Percentiles rank a stretch among this genome's conserved stretches.
phyloP scores from a whole-genome alignment of 768 basidiomycete genomes.

The Obba rivulosa region DNA sequence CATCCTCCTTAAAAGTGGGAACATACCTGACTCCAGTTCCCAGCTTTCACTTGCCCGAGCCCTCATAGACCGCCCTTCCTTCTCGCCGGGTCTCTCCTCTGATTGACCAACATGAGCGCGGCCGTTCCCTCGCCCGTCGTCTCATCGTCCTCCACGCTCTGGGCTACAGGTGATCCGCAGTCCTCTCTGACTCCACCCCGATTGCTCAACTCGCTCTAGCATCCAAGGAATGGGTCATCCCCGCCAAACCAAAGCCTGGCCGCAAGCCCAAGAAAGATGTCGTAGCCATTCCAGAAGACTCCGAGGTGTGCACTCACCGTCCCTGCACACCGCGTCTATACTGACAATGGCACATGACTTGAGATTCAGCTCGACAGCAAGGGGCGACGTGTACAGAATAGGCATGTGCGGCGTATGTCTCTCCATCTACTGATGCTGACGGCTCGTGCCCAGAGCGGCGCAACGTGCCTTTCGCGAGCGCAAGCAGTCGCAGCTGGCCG shows the following conservation, averaged over 20 bases:
- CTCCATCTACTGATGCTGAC: slow-evolving; percentile 6
- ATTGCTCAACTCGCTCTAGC: slow-evolving; percentile 36
- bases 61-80: slow-evolving; percentile 8
- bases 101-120: slow-evolving; percentile 15
- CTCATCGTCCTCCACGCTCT: slow-evolving; percentile 54
- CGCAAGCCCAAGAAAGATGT: slow-evolving; percentile 80
- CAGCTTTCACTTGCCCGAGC: slow-evolving; percentile 19
- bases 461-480: slow-evolving; percentile 89
- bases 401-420: slow-evolving; percentile 33
- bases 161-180: slow-evolving; percentile 61
- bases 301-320: slow-evolving; percentile 39
- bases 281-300: slow-evolving; percentile 31
- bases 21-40: slow-evolving; percentile 20
- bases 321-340: slow-evolving; percentile 3
- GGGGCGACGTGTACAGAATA: slow-evolving; percentile 73
- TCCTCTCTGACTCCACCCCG: slow-evolving; percentile 2
- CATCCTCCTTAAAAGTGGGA: slow-evolving; percentile 19
- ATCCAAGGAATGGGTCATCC: slow-evolving; percentile 88
- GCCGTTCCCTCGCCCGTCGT: slow-evolving; percentile 27
- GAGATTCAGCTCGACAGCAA: slow-evolving; percentile 39
- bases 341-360: background rate
- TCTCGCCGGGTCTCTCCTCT: slow-evolving; percentile 1
- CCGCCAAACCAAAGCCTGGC: slow-evolving; percentile 82
- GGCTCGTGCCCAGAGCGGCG: slow-evolving; percentile 51
- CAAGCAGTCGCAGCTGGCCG: slow-evolving; percentile 83